phyloP scores from a whole-genome alignment of 2,329 filamentous ascomycete species.

The Colletotrichum gloeosporioides region DNA sequence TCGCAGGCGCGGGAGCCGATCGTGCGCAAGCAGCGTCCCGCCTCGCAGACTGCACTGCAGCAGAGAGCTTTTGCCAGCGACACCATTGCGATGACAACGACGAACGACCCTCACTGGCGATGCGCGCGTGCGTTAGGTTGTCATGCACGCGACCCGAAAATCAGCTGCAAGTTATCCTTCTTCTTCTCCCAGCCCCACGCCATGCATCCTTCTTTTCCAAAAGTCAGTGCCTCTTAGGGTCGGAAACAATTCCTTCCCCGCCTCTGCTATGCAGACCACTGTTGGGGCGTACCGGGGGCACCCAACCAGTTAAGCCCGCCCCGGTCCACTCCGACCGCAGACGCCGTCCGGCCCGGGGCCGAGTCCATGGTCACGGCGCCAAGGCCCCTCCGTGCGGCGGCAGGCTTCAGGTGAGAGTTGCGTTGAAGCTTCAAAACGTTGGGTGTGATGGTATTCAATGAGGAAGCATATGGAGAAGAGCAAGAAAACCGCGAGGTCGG shows the following conservation, averaged over 20 bases:
- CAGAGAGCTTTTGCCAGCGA: neutral
- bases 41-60: neutral
- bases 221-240: neutral
- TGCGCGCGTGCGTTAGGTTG: neutral
- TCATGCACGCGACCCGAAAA: neutral
- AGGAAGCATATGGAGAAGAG: neutral
- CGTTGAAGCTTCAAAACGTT: neutral
- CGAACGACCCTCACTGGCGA: neutral
- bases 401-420: slow-evolving; percentile 3
- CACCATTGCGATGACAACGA: neutral
- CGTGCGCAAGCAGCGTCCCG: neutral
- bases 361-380: neutral
- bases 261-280: neutral
- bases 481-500: neutral
- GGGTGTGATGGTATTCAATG: neutral
- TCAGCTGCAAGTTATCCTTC: neutral
- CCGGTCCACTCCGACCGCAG: neutral
- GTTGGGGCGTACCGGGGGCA: neutral
- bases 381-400: neutral
- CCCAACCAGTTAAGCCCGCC: neutral
- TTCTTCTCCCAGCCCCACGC: neutral
- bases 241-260: neutral
- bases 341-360: neutral
- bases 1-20: neutral
- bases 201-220: neutral